Evolutionary conservation across 495 filamentous ascomycete species (phyloP), one percentile per base, ranked within the genome.

Genomic region (Rostrohypoxylon terebratum): DNA sequence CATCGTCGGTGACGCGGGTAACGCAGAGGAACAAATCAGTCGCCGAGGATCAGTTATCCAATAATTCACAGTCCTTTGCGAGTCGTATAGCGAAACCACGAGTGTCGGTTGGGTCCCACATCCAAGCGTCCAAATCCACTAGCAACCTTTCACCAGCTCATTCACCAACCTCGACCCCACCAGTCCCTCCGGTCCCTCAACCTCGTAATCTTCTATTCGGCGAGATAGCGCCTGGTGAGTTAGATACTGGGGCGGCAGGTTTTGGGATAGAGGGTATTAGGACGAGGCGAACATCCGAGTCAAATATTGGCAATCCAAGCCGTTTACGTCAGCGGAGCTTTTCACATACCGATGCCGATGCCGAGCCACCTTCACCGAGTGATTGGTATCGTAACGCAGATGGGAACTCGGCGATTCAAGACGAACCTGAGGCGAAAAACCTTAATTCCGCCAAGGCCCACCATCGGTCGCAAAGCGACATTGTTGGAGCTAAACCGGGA

Each of bases 11-110:
- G 4, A 14, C 68, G 28, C 80, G 81, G 65, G 63, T 76, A 3
- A 79, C 80, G 45, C 84, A 85, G 50, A 76, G 83, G 47, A 67
- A 80, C 10, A 81, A 81, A 70, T 77, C 68, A 47, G 77, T 77
- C 10, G 63, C 80, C 8, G 81, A 82, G 55, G 82, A 86, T 47
- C 83, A 83, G 50, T 59, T 77, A 60, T 82, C 84, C 8, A 79
- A 76, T 44, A 87, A 80, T 72, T 74, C 85, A 10, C 84, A 86
- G 66, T 87, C 86, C 2, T 85, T 86, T 66, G 83, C 82, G n/a
- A 83, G 83, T 66, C 82, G 86, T 68, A 81, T 86, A 69, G 78
- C 80, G 55, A 81, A 83, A 66, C 83, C 84, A 51, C 82, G 81
- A 69, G 79, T 77, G 64, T 67, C 81, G 16, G 75, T 73, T 58